These are phyloP conservation scores for Saksenaea oblongispora DNA, from an alignment of 371 early-diverging fungal genomes.

Conservation along the genomic window DNA sequence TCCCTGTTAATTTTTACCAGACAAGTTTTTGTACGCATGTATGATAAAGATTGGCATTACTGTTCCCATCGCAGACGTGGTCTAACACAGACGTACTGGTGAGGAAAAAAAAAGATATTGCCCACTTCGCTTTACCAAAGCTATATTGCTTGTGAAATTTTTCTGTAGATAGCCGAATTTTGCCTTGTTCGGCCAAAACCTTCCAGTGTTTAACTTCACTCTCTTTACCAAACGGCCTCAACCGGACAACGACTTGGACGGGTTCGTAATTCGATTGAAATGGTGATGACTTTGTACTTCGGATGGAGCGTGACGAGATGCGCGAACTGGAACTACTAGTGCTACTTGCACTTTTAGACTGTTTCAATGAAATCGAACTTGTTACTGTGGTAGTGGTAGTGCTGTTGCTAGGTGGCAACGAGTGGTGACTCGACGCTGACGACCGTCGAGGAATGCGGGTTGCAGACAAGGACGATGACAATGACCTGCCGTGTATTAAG, in stretches of 20 bases:
- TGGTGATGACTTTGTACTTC: neutral
- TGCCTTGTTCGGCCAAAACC: neutral
- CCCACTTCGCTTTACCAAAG: neutral
- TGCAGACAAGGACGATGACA: neutral
- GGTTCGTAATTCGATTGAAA: neutral
- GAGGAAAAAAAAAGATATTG: neutral
- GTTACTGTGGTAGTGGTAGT: neutral
- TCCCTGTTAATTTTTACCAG: neutral
- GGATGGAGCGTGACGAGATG: neutral
- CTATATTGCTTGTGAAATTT: slow-evolving; percentile 1
- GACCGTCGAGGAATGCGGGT: neutral
- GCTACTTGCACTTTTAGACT: neutral
- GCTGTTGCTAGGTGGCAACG: neutral
- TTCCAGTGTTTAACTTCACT: neutral
- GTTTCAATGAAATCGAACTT: neutral
- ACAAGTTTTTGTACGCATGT: neutral
- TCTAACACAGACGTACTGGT: neutral
- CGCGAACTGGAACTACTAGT: neutral
- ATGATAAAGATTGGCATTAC: neutral
- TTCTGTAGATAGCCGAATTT: neutral
- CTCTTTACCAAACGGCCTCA: neutral
- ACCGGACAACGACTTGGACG: neutral
- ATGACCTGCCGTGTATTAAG: neutral
- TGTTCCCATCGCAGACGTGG: neutral
- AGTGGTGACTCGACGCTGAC: neutral